Evolutionary conservation across 164 flowering plant genomes (phyloP), one percentile per base, ranked within the genome.

Genomic region (Cinnamomum micranthum): DNA sequence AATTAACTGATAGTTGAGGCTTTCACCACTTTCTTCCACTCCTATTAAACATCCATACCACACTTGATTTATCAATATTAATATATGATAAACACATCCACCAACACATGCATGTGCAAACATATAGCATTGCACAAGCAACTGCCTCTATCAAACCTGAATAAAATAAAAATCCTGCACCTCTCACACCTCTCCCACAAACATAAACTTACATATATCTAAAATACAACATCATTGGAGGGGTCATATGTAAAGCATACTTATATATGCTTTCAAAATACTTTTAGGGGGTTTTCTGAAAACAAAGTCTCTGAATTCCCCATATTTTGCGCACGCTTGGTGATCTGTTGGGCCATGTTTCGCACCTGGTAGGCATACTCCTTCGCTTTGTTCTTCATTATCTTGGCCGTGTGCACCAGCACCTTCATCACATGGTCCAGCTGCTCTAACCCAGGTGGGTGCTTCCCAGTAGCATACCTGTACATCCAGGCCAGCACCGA

Each of bases 351-450:
- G 14, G 75, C 75, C 52, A 35, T 50, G 41, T 60, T 63, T 51
- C 68, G 77, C 41, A 75, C 80, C 73, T 77, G 75, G 65, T 83
- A 82, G 23, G 84, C 82, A 23, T 74, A 75, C 73, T 84, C 83
- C 85, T 81, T 79, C 4, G 87, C 87, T 73, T 73, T 75, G 71
- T 86, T 85, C 81, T 79, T 83, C 81, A 85, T 78, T 71, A 85
- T 85, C 60, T 82, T 50, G 0, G 86, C 85, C 82, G 76, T 86
- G 17, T 74, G 71, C 1, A 82, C 84, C 69, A 86, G 73, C 83
- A 75, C 80, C 74, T 13, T 47, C 20, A 82, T 35, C 4, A 87
- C 89, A 0, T 71, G 64, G 65, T 86, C 89, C 66, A 86, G 51
- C 76, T 81, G 82, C 15, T 85, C 87, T 6, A 85, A 77, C 1